These are phyloP conservation scores for Knoxia roxburghii DNA, from an alignment of 257 asterid species.

Conservation along the genomic window DNA sequence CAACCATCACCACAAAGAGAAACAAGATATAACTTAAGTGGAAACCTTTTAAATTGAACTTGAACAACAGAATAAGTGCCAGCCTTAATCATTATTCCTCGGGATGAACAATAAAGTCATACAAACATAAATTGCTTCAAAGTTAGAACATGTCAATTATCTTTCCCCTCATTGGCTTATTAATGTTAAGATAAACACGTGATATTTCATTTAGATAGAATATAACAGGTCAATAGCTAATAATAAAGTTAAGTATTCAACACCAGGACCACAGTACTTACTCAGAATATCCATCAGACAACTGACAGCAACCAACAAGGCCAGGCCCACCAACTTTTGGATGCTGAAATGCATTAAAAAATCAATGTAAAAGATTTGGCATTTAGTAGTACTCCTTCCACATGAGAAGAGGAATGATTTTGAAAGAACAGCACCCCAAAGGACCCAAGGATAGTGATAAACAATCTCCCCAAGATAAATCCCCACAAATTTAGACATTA, in stretches of 20 bases:
- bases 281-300: conserved; percentile 77
- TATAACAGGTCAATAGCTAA: too few species aligned
- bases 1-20: background rate
- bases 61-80: background rate
- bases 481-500: too few species aligned
- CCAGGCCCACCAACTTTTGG: conserved; percentile 95
- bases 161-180: background rate
- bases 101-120: background rate
- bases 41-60: background rate
- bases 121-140: background rate
- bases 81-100: background rate
- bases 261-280: conserved; percentile 35
- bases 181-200: background rate
- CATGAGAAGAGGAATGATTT: background rate
- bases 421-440: background rate
- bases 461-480: too few species aligned
- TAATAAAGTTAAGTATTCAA: background rate
- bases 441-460: too few species aligned
- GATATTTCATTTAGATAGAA: too few species aligned
- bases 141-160: background rate
- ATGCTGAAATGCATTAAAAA: conserved; percentile 48
- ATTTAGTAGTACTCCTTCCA: background rate
- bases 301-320: conserved; percentile 63
- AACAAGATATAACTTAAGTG: background rate
- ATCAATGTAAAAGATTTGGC: conserved; percentile 4